Percentiles rank a stretch among this genome's conserved stretches.
Conservation (phyloP, 129 eudicot genomes). For the Pittosporum tobira region DNA sequence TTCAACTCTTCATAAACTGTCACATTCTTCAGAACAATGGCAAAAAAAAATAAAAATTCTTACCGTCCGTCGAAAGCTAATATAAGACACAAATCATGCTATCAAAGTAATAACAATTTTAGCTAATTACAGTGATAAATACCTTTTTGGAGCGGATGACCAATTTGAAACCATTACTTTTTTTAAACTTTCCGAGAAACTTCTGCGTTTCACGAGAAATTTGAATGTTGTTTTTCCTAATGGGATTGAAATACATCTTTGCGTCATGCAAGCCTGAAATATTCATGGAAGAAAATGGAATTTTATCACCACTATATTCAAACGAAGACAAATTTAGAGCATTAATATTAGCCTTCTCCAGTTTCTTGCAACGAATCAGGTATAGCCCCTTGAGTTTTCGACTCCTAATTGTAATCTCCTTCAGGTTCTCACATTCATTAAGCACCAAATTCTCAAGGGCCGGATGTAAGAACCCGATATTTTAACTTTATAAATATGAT, state of each 20-base stretch:
- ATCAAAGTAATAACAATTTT: not conserved
- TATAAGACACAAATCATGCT: constrained; percentile 4
- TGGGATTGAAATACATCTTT: constrained; percentile 23
- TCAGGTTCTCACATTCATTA: constrained; percentile 25
- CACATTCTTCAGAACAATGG: constrained; percentile 25
- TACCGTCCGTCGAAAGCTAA: no score
- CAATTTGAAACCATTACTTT: constrained; percentile 30
- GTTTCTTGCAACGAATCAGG: constrained; percentile 24
- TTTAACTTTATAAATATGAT: no score
- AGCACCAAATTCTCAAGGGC: constrained; percentile 44
- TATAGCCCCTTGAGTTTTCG: constrained; percentile 31
- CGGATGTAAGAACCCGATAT: no score
- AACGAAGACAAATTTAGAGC: constrained; percentile 42
- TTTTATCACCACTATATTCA: constrained; percentile 39
- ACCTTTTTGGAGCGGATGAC: constrained; percentile 38
- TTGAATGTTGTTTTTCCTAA: not conserved
- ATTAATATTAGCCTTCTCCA: constrained; percentile 23
- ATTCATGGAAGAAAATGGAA: constrained; percentile 37
- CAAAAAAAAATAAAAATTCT: not conserved
- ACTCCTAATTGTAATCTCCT: constrained; percentile 32
- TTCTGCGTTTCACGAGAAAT: constrained; percentile 4
- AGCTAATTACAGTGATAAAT: constrained; percentile 8
- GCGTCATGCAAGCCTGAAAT: constrained; percentile 23
- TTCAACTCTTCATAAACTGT: constrained; percentile 34
- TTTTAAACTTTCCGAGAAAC: constrained; percentile 22